Evolutionary conservation across 192 early-diverging fungal species (phyloP), one percentile per base, ranked within the genome.

Genomic region (Backusella circina): DNA sequence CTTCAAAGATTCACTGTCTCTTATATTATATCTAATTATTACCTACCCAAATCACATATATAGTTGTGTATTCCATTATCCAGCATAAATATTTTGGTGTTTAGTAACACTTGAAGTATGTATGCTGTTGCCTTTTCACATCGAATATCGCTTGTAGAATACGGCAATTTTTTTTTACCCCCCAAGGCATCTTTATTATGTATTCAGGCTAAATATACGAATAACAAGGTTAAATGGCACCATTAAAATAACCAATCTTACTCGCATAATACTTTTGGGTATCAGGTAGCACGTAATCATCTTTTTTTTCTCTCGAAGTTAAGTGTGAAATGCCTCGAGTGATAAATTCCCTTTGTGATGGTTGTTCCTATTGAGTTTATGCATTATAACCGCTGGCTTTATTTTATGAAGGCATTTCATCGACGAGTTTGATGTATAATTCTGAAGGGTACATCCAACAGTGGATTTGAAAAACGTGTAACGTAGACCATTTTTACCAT

Each of bases 1-100:
- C n/a, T n/a, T n/a, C n/a, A n/a, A n/a, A n/a, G n/a, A n/a, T n/a
- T n/a, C n/a, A n/a, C n/a, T n/a, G n/a, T n/a, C n/a, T n/a, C n/a
- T n/a, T n/a, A n/a, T n/a, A n/a, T n/a, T n/a, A n/a, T n/a, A n/a
- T n/a, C n/a, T n/a, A n/a, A n/a, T n/a, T n/a, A n/a, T n/a, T n/a
- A n/a, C n/a, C n/a, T n/a, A n/a, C n/a, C n/a, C n/a, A n/a, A n/a
- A n/a, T n/a, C n/a, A n/a, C n/a, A n/a, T n/a, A 93, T 72, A 54
- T 93, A 93, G 54, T 90, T 88, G 64, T 93, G 91, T 30, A 93
- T 92, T 3, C 88, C 88, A 16, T 91, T 91, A 3, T 93, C 89
- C 5, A 93, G 76, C 90, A 90, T 92, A 57, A 83, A 70, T 16
- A 93, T 86, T 50, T 86, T 61, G 9, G 86, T 81, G 15, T 75